Evolutionary conservation across 139 green algal genomes (phyloP).

Genomic region (Tetraselmis chui): DNA sequence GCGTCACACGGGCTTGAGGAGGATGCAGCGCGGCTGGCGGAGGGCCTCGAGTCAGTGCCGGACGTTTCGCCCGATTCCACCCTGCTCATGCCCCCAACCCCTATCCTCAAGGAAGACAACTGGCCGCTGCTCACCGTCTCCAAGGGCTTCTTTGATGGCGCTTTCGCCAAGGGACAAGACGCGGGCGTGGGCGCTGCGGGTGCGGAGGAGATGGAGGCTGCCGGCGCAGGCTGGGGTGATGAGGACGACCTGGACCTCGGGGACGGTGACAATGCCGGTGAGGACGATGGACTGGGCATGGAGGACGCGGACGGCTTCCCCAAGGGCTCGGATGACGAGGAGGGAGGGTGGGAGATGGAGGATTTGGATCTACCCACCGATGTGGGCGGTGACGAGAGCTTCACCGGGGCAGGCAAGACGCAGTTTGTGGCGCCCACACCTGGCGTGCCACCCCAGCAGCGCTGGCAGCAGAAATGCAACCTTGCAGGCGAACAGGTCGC

Average conservation of each 20-base stretch:
- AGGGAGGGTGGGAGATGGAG: constrained; percentile 95
- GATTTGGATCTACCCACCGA: constrained; percentile 78
- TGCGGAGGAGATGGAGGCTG: constrained; percentile 18
- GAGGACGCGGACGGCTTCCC: not conserved
- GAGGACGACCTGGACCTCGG: constrained; percentile 65
- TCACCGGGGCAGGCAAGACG: constrained; percentile 5
- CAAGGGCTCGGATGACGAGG: constrained; percentile 43
- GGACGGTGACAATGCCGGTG: constrained; percentile 25
- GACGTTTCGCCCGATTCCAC: constrained; percentile 25
- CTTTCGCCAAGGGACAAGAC: constrained; percentile 52
- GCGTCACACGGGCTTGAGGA: constrained; percentile 71
- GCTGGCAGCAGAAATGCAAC: constrained; percentile 76
- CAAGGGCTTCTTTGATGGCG: constrained; percentile 95
- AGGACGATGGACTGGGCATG: constrained; percentile 14
- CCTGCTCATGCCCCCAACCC: constrained; percentile 59
- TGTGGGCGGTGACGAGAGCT: constrained; percentile 12
- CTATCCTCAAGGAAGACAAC: constrained; percentile 85
- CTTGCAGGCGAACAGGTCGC: constrained; percentile 76
- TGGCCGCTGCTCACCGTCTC: constrained; percentile 95
- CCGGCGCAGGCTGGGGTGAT: constrained; percentile 63
- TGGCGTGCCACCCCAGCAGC: constrained; percentile 61
- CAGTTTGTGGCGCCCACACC: constrained; percentile 72
- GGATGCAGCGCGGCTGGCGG: constrained; percentile 42
- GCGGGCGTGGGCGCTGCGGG: not conserved
- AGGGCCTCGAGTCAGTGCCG: constrained; percentile 43